phyloP scores from a whole-genome alignment of 2,329 filamentous ascomycete genomes.

The Chrysosporium queenslandicum region DNA sequence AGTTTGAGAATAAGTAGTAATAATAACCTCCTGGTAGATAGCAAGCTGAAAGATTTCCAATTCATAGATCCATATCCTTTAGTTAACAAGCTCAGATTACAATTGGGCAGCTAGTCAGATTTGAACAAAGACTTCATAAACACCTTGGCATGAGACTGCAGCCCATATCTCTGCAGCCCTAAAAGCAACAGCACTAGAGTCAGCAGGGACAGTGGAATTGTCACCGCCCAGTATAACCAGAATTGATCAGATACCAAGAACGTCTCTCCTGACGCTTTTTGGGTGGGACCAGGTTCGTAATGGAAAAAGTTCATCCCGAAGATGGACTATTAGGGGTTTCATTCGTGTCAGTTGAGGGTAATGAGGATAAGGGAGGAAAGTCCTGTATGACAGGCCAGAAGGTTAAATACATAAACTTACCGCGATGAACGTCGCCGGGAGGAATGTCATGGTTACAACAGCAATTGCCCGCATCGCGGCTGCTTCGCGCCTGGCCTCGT shows the following conservation, averaged over 20 bases:
- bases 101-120: too few species aligned
- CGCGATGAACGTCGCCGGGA: neutral
- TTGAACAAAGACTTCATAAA: too few species aligned
- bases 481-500: neutral
- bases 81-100: too few species aligned
- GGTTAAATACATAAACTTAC: too few species aligned
- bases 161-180: too few species aligned
- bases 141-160: too few species aligned
- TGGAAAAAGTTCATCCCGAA: neutral
- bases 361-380: neutral
- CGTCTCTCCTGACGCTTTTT: neutral
- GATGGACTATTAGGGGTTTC: neutral
- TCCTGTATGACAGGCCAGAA: neutral
- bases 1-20: too few species aligned
- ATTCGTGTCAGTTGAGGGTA: too few species aligned
- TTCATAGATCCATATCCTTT: too few species aligned
- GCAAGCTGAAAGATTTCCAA: too few species aligned
- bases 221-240: constrained; percentile 1
- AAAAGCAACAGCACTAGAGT: too few species aligned
- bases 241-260: neutral
- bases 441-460: neutral
- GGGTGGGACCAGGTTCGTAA: neutral
- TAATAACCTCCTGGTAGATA: too few species aligned
- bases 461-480: neutral
- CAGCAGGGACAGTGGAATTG: neutral